These are phyloP conservation scores for Podospora bellae-mahoneyi DNA, from an alignment of 495 filamentous ascomycete genomes.

Conservation along the genomic window DNA sequence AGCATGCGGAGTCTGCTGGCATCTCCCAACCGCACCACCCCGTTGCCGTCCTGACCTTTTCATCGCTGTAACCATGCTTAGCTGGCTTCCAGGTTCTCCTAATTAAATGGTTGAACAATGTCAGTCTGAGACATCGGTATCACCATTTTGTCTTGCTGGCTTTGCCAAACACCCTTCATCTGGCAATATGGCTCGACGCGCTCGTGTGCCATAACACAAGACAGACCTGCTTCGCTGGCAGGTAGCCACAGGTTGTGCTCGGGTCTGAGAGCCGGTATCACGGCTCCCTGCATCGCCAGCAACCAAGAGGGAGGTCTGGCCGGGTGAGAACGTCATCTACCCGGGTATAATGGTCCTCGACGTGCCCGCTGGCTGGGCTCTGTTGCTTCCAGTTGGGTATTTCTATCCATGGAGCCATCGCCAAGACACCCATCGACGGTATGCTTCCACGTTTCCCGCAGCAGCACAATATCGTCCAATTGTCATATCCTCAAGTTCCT, in stretches of 20 bases:
- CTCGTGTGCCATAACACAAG: background rate
- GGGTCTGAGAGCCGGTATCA: background rate
- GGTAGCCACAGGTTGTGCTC: background rate
- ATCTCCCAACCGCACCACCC: background rate
- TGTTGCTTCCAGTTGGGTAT: background rate
- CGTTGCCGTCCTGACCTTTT: background rate
- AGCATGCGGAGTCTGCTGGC: background rate
- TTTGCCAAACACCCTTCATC: background rate
- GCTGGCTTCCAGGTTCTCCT: background rate
- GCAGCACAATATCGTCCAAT: background rate
- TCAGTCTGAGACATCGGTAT: background rate
- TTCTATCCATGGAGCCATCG: background rate
- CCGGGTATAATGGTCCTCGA: background rate
- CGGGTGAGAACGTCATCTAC: background rate
- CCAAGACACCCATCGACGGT: background rate
- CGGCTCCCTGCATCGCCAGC: background rate
- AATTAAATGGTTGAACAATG: background rate
- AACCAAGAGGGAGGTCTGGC: background rate
- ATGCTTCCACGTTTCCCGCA: background rate
- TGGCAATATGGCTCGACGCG: background rate
- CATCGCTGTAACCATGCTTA: background rate
- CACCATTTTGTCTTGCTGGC: background rate
- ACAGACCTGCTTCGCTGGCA: background rate
- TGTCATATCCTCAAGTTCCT: background rate
- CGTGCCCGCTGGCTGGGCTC: background rate